Conservation (phyloP, 148 eudicot genomes). For the Rhododendron henanense region DNA sequence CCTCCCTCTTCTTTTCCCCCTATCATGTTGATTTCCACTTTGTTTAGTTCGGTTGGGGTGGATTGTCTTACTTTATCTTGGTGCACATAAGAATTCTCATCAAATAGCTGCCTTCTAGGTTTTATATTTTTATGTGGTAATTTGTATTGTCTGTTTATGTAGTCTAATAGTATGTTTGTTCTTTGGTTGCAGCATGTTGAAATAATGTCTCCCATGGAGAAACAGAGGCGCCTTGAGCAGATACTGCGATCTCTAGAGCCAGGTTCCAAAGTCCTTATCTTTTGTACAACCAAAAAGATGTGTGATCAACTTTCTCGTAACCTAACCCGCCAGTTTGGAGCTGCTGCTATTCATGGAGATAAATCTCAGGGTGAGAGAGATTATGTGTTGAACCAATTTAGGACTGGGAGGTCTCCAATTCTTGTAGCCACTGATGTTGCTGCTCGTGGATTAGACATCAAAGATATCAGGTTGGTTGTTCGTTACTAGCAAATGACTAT, state of each 20-base stretch:
- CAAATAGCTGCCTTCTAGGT: not conserved
- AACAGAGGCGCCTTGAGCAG: slow-evolving; percentile 76
- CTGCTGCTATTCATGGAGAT: slow-evolving; percentile 93
- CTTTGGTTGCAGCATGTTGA: slow-evolving; percentile 56
- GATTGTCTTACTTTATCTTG: not conserved
- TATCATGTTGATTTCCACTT: not conserved
- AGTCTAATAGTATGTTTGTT: slow-evolving; percentile 2
- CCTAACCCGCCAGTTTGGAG: slow-evolving; percentile 64
- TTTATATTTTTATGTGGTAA: not conserved
- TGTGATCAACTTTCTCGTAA: slow-evolving; percentile 85
- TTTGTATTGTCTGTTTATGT: not conserved
- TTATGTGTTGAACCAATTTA: slow-evolving; percentile 68
- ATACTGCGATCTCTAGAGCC: slow-evolving; percentile 82
- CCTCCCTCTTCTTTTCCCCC: not conserved
- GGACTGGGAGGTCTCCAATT: slow-evolving; percentile 74
- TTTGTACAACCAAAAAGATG: slow-evolving; percentile 97
- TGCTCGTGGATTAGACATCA: slow-evolving; percentile 87
- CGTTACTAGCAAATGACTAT: not conserved
- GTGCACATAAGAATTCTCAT: not conserved
- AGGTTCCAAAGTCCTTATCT: slow-evolving; percentile 79
- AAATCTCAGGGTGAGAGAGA: slow-evolving; percentile 87
- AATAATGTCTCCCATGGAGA: slow-evolving; percentile 61
- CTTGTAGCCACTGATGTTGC: slow-evolving; percentile 99
- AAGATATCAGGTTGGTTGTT: slow-evolving; percentile 74
- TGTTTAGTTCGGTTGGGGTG: not conserved